Conservation (phyloP, 2,329 filamentous ascomycete genomes). For the Thermoascus crustaceus region DNA sequence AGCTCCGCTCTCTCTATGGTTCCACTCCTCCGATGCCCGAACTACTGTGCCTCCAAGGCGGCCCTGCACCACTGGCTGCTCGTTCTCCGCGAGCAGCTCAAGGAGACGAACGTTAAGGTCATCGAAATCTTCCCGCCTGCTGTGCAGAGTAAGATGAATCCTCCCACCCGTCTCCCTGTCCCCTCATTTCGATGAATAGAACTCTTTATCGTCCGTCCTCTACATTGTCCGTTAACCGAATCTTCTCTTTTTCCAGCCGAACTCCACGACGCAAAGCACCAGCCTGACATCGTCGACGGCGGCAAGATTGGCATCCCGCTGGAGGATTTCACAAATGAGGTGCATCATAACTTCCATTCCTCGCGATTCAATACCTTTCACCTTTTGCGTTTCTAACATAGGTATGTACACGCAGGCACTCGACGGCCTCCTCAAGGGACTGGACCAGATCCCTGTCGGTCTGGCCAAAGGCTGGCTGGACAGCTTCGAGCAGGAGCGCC, state of each 20-base stretch:
- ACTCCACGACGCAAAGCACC: slow-evolving; percentile 4
- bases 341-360: not conserved
- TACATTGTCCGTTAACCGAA: not conserved
- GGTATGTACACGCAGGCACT: not conserved
- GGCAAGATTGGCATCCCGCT: slow-evolving; percentile 2
- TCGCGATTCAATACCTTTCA: not conserved
- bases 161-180: not conserved
- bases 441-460: slow-evolving; percentile 3
- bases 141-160: slow-evolving; percentile 43
- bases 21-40: slow-evolving; percentile 40
- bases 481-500: slow-evolving; percentile 41
- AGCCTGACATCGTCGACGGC: slow-evolving; percentile 4
- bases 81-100: slow-evolving; percentile 43
- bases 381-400: not conserved
- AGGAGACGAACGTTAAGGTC: slow-evolving; percentile 43
- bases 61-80: slow-evolving; percentile 49
- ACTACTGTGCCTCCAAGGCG: slow-evolving; percentile 50
- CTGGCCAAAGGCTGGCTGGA: slow-evolving; percentile 29
- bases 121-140: slow-evolving; percentile 49
- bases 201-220: not conserved
- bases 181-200: not conserved
- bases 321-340: slow-evolving; percentile 4
- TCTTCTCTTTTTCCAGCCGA: not conserved
- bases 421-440: not conserved
- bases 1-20: slow-evolving; percentile 45